phyloP scores from a whole-genome alignment of 192 early-diverging fungal genomes.

The Nowakowskiella sp. region DNA sequence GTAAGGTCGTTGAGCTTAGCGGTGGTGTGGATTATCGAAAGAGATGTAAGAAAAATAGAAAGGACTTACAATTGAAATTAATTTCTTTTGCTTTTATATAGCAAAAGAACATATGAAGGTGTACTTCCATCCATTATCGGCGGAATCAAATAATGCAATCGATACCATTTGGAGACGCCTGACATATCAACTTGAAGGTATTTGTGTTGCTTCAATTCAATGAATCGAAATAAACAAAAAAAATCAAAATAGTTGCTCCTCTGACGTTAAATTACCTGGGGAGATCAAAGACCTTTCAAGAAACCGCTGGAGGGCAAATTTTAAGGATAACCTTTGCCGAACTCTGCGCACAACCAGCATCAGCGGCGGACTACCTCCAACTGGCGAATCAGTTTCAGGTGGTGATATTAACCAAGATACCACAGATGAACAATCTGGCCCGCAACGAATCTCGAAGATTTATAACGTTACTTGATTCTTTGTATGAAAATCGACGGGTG shows the following conservation, averaged over 20 bases:
- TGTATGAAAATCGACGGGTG: slow-evolving; percentile 77
- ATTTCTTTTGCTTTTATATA: neutral
- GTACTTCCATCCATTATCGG: slow-evolving; percentile 63
- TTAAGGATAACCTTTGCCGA: slow-evolving; percentile 70
- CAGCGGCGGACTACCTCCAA: slow-evolving; percentile 84
- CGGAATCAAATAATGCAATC: slow-evolving; percentile 35
- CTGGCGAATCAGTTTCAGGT: slow-evolving; percentile 65
- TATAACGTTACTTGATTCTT: slow-evolving; percentile 87
- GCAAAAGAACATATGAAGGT: slow-evolving; percentile 49
- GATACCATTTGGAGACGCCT: slow-evolving; percentile 36
- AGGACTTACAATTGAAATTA: too few relatives aligned
- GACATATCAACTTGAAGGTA: slow-evolving; percentile 17
- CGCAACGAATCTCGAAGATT: slow-evolving; percentile 85
- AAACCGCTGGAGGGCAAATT: slow-evolving; percentile 48
- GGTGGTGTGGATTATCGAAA: slow-evolving; percentile 92
- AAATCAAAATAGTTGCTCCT: slow-evolving; percentile 27
- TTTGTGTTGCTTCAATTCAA: too few relatives aligned
- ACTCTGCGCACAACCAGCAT: slow-evolving; percentile 53
- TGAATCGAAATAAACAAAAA: too few relatives aligned
- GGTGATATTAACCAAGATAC: slow-evolving; percentile 62
- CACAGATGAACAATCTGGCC: slow-evolving; percentile 50
- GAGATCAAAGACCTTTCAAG: slow-evolving; percentile 58
- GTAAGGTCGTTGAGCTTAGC: slow-evolving; percentile 72
- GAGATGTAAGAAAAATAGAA: too few relatives aligned
- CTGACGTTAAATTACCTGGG: slow-evolving; percentile 63